These are phyloP conservation scores for Annulohypoxylon bovei DNA, from an alignment of 495 filamentous ascomycete species.

Conservation along the genomic window DNA sequence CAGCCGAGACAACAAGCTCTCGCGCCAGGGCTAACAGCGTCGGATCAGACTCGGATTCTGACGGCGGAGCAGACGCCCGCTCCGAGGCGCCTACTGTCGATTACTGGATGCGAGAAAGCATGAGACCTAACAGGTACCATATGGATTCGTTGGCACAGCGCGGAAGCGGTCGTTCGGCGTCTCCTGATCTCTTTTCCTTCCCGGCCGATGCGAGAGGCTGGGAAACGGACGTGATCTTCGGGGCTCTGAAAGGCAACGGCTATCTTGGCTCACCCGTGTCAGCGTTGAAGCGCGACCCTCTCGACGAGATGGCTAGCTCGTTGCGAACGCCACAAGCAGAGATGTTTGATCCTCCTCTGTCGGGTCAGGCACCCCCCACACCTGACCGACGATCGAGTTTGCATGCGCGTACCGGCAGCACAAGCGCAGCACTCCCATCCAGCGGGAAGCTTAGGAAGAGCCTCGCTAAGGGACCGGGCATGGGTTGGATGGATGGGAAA, in stretches of 20 bases:
- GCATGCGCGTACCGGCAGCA: constrained; percentile 49
- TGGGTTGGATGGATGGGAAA: constrained; percentile 29
- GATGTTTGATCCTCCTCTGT: constrained; percentile 37
- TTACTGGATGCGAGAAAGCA: constrained; percentile 57
- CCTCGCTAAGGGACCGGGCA: constrained; percentile 26
- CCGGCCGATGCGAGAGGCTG: constrained; percentile 50
- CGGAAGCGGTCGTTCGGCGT: constrained; percentile 38
- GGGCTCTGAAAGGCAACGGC: constrained; percentile 48
- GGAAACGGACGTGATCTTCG: constrained; percentile 57
- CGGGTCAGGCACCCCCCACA: constrained; percentile 44
- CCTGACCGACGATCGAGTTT: constrained; percentile 58
- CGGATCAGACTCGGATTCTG: constrained; percentile 48
- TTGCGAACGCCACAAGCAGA: constrained; percentile 41
- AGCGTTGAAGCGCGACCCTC: constrained; percentile 49
- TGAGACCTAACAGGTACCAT: constrained; percentile 47
- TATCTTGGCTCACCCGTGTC: constrained; percentile 46
- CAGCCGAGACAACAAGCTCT: constrained; percentile 45
- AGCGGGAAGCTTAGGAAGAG: constrained; percentile 44
- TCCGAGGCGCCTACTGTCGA: constrained; percentile 54
- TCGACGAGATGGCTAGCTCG: constrained; percentile 52
- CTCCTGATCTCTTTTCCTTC: constrained; percentile 60
- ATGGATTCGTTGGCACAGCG: constrained; percentile 39
- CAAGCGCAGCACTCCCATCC: constrained; percentile 23
- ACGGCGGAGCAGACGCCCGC: constrained; percentile 45
- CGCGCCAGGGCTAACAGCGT: constrained; percentile 50